Conservation (phyloP, 257 asterid genomes). For the Jaltomata sinuosa region DNA sequence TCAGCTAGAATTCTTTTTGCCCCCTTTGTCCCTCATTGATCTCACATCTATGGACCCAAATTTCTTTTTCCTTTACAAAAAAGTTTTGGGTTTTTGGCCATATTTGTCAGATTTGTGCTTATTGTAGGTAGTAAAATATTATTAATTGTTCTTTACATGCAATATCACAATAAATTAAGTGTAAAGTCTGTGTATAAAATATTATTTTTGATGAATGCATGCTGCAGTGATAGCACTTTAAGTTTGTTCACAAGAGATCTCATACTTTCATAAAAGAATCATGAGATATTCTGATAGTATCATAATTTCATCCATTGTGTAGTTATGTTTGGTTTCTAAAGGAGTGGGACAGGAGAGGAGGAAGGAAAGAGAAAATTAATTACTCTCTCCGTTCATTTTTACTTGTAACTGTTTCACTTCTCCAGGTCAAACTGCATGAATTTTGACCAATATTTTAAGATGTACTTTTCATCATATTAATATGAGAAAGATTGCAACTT, state of each 20-base stretch:
- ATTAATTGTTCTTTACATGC: not conserved
- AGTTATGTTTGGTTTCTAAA: not conserved
- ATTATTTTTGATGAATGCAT: not conserved
- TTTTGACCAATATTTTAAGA: too few relatives aligned
- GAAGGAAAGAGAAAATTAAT: not conserved
- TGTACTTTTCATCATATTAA: too few relatives aligned
- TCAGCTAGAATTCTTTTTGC: not conserved
- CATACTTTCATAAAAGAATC: not conserved
- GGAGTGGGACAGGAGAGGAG: not conserved
- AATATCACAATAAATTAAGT: not conserved
- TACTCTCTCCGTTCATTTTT: too few relatives aligned
- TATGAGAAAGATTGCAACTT: too few relatives aligned
- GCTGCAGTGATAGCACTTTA: not conserved
- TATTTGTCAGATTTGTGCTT: not conserved
- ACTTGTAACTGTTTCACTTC: too few relatives aligned
- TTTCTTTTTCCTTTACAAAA: not conserved
- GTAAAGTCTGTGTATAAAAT: not conserved
- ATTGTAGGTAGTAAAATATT: not conserved
- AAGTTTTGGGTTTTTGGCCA: not conserved
- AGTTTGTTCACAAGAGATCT: not conserved
- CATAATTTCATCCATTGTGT: not conserved
- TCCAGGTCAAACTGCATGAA: too few relatives aligned
- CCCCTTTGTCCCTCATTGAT: not conserved
- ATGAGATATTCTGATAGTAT: not conserved
- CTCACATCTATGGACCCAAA: not conserved